Evolutionary conservation across 306 rosid genomes (phyloP).

Genomic region (Vachellia pachyceras): DNA sequence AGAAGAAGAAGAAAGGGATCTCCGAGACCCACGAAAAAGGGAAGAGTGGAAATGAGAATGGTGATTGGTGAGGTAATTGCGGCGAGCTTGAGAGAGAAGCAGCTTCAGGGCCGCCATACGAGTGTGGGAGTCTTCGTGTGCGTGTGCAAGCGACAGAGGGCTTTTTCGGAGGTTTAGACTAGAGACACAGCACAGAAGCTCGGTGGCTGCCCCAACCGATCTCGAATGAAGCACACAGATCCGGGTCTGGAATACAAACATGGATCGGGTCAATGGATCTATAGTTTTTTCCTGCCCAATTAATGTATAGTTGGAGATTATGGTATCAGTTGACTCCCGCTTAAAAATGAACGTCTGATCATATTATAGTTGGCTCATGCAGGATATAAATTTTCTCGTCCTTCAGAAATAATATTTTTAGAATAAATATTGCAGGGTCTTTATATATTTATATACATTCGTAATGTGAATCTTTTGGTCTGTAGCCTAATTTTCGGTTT

Average conservation of each 20-base stretch:
- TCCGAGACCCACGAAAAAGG: slow-evolving; percentile 42
- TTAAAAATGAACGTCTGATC: no score
- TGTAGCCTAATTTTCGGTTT: no score
- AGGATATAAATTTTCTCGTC: no score
- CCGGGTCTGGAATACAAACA: not conserved
- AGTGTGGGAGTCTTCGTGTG: not conserved
- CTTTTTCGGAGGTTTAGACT: slow-evolving; percentile 44
- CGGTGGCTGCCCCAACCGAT: not conserved
- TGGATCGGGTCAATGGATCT: not conserved
- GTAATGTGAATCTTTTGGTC: no score
- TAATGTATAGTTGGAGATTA: no score
- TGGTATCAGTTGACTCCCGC: no score
- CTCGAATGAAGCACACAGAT: not conserved
- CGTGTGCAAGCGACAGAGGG: not conserved
- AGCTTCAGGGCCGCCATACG: slow-evolving; percentile 76
- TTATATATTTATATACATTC: no score
- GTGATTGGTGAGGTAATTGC: slow-evolving; percentile 57
- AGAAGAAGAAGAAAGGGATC: slow-evolving; percentile 41
- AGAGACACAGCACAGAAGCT: not conserved
- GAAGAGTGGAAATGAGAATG: slow-evolving; percentile 40
- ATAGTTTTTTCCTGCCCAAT: no score
- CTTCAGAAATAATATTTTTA: no score
- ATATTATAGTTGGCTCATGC: no score
- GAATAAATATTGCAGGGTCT: no score
- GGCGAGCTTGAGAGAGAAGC: slow-evolving; percentile 72